Conservation (phyloP, 106 monocot species). For the Ottelia alismoides region DNA sequence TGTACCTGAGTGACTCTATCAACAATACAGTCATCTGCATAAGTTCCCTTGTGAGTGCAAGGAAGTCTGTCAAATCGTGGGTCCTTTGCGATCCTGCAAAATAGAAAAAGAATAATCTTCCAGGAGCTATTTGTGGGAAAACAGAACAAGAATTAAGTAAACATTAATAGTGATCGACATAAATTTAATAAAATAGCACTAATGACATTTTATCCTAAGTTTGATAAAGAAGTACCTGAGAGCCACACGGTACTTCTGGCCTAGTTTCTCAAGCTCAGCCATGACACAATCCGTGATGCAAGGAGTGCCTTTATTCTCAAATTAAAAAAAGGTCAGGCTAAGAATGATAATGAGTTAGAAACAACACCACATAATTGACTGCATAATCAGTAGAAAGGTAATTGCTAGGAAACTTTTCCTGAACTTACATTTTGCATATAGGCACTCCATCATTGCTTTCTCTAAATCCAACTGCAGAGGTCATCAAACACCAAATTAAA, state of each 20-base stretch:
- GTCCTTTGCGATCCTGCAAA: slow-evolving; percentile 84
- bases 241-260: slow-evolving; percentile 96
- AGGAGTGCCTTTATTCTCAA: slow-evolving; percentile 92
- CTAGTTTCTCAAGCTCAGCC: slow-evolving; percentile 98
- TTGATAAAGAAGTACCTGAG: too few relatives aligned
- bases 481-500: too few relatives aligned
- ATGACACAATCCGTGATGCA: slow-evolving; percentile 98
- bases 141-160: not conserved
- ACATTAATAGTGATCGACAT: too few relatives aligned
- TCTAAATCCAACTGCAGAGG: slow-evolving; percentile 77
- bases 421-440: slow-evolving; percentile 99
- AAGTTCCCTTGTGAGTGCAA: slow-evolving; percentile 96
- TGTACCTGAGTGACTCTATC: slow-evolving; percentile 89
- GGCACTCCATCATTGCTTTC: slow-evolving; percentile 97
- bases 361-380: too few relatives aligned
- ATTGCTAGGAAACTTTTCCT: too few relatives aligned
- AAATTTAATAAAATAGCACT: too few relatives aligned
- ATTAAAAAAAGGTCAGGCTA: too few relatives aligned
- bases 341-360: too few relatives aligned
- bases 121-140: too few relatives aligned
- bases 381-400: too few relatives aligned
- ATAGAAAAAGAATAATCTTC: too few relatives aligned
- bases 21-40: slow-evolving; percentile 99
- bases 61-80: slow-evolving; percentile 93
- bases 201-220: too few relatives aligned